These are phyloP conservation scores for Cystobasidium ongulense DNA, from an alignment of 768 basidiomycete species.

Conservation along the genomic window DNA sequence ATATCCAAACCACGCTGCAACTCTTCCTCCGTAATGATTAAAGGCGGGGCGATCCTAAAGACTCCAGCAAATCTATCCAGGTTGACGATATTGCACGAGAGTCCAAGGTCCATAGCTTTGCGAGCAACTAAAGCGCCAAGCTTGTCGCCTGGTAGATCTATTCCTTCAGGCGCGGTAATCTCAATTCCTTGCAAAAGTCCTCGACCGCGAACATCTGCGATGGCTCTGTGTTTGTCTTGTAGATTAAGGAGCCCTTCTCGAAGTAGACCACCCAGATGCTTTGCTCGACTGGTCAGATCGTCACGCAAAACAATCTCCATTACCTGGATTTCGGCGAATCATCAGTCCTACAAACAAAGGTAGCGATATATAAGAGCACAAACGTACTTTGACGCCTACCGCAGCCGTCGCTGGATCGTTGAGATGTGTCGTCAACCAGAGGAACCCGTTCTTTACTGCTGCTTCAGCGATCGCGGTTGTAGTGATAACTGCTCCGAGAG, in stretches of 20 bases:
- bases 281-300: conserved; percentile 2
- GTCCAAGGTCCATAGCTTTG: conserved; percentile 21
- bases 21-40: conserved; percentile 26
- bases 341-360: too few relatives aligned
- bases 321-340: too few relatives aligned
- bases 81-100: conserved; percentile 27
- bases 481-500: conserved; percentile 37
- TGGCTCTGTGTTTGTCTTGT: conserved; percentile 36
- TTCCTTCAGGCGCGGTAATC: conserved; percentile 22
- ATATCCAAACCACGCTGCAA: conserved; percentile 11
- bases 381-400: conserved; percentile 29
- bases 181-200: conserved; percentile 39
- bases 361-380: background rate
- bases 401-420: conserved; percentile 37
- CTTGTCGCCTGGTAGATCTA: conserved; percentile 5
- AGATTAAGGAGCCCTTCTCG: conserved; percentile 22
- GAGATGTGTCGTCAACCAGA: conserved; percentile 41
- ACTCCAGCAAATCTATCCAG: background rate
- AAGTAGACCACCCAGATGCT: background rate
- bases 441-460: conserved; percentile 34
- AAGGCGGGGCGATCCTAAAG: conserved; percentile 28
- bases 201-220: conserved; percentile 38
- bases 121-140: conserved; percentile 1
- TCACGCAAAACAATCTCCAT: conserved; percentile 16
- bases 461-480: conserved; percentile 34